A percentile compares a stretch with the other conserved stretches of the same genome.
These are phyloP conservation scores for Tylopilus felleus DNA, from an alignment of 768 basidiomycete genomes.

Conservation along the genomic window DNA sequence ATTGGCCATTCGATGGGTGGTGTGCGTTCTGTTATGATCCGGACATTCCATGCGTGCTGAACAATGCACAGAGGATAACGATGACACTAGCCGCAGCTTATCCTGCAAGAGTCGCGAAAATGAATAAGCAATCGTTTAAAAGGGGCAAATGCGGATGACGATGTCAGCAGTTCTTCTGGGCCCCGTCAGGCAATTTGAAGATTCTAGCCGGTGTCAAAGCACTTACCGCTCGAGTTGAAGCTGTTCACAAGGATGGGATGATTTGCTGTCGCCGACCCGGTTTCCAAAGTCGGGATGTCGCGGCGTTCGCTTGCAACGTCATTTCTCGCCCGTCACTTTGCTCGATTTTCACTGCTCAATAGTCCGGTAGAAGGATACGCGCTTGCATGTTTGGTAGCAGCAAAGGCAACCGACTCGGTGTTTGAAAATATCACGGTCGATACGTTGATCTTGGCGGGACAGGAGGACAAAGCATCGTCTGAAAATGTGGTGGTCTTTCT, in stretches of 20 bases:
- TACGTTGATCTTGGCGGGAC: conserved; percentile 3
- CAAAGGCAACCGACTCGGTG: not conserved
- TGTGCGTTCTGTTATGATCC: not conserved
- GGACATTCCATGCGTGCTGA: not conserved
- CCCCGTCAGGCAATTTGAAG: not conserved
- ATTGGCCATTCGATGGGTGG: conserved; percentile 7
- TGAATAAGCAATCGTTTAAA: not conserved
- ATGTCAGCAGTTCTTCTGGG: not conserved
- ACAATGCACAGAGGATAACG: not conserved
- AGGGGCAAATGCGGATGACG: not conserved
- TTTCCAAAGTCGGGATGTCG: conserved; percentile 4
- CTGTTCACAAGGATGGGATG: conserved; percentile 6
- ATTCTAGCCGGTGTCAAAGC: not conserved
- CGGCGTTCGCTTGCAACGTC: not conserved
- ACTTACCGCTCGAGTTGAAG: not conserved
- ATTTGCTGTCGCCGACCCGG: not conserved
- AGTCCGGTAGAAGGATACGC: not conserved
- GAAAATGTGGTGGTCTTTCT: not conserved
- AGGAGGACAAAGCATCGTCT: conserved; percentile 1
- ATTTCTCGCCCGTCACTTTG: not conserved
- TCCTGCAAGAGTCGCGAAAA: conserved; percentile 1
- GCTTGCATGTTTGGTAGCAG: not conserved
- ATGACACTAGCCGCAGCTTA: not conserved
- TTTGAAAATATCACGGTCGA: not conserved
- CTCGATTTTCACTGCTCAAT: not conserved